phyloP scores from a whole-genome alignment of 176 grass and related monocot species.

The Oryza meridionalis region DNA sequence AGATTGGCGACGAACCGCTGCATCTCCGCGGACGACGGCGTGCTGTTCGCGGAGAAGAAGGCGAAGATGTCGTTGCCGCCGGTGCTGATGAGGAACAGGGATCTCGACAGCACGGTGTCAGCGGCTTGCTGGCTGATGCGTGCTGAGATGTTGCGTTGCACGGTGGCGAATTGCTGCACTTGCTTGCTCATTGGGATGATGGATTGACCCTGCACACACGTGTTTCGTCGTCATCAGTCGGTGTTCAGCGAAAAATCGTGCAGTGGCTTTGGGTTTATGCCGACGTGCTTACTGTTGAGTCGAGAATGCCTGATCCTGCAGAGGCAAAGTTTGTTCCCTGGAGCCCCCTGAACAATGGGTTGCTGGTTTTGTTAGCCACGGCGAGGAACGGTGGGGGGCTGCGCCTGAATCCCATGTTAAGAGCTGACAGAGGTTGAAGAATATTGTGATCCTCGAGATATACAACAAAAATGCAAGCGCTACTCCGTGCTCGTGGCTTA shows the following conservation, averaged over 20 bases:
- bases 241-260: not conserved
- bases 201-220: conserved; percentile 44
- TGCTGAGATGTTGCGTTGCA: conserved; percentile 58
- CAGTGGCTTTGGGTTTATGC: not conserved
- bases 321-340: conserved; percentile 92
- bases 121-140: conserved; percentile 39
- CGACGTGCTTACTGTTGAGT: conserved; percentile 58
- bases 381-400: conserved; percentile 83
- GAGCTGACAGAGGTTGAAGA: conserved; percentile 38
- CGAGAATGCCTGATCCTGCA: conserved; percentile 89
- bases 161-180: conserved; percentile 50
- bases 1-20: conserved; percentile 41
- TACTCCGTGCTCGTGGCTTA: not conserved
- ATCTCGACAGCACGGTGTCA: conserved; percentile 53
- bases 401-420: conserved; percentile 84
- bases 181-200: conserved; percentile 64
- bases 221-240: not conserved
- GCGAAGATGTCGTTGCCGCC: conserved; percentile 85
- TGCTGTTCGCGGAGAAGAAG: conserved; percentile 59
- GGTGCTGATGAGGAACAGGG: conserved; percentile 67
- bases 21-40: conserved; percentile 39
- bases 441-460: not conserved
- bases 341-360: conserved; percentile 50
- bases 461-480: not conserved
- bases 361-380: conserved; percentile 59